Base-by-base conservation (phyloP, 2,329 filamentous ascomycete species). In the Mariannaea elegans region DNA sequence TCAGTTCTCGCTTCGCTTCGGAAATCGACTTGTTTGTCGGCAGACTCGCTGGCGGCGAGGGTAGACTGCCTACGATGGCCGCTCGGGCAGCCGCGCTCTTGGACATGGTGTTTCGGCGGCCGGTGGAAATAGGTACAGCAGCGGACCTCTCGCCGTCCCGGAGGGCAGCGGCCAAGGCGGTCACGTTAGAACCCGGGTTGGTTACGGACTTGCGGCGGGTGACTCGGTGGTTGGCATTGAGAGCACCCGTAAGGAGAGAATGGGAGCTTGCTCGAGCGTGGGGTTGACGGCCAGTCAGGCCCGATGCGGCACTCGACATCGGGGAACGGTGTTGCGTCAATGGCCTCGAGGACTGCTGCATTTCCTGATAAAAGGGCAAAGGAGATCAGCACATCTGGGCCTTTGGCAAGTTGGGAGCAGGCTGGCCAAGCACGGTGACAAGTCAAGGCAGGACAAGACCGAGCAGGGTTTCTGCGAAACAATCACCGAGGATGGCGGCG, bases 181-280 rank as follows among this genome's bases (percentile, higher is more conserved):
- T 89, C 44, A 90, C 87, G 77, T 91, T 94, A 75, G 86, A 84
- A 46, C 84, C 85, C 45, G 89, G 86, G 65, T 88, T 90, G 62
- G 92, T 93, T 74, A 97, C 93, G 79, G 94, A 97, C 86, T 98
- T 98, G 71, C 95, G 88, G 72, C 94, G 92, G 70, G 92, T 93
- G 68, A 98, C 88, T 69, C 95, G 91, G 77, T 97, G 91, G 76
- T 87, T 89, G 69, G 89, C 81, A 80, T 94, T 94, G 73, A 94
- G 86, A 59, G 90, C 87, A 68, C 88, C 87, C 60, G 90, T 85
- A 56, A 94, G 90, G 69, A 93, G 83, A 59, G 92, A 94, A 77
- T 95, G 90, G 48, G 92, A 92, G 80, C 93, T 92, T 69, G 87
- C 88, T 73, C 93, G 90, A 64, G 87, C 86, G 78, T 91, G 87